phyloP scores from a whole-genome alignment of 257 asterid species.

The Jasminum sambac region DNA sequence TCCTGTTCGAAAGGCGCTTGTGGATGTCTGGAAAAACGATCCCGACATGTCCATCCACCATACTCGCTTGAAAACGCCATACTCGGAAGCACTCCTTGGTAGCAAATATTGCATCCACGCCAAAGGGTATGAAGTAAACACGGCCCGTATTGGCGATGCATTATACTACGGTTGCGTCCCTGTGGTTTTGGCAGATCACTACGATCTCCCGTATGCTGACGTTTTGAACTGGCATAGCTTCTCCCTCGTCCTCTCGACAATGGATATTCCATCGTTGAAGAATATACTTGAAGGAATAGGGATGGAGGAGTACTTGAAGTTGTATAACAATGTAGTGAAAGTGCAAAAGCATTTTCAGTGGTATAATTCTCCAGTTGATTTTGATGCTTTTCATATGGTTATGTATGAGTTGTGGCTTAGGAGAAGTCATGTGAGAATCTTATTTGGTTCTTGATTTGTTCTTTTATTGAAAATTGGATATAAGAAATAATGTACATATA shows the following conservation, averaged over 20 bases:
- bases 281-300: slow-evolving; percentile 38
- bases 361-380: slow-evolving; percentile 52
- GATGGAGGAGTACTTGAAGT: slow-evolving; percentile 39
- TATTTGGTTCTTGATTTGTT: neutral
- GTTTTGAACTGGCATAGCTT: slow-evolving; percentile 67
- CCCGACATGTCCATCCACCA: slow-evolving; percentile 58
- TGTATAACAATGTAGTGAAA: slow-evolving; percentile 64
- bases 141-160: slow-evolving; percentile 81
- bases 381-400: slow-evolving; percentile 77
- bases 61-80: slow-evolving; percentile 62
- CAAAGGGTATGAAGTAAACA: slow-evolving; percentile 91
- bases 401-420: slow-evolving; percentile 88
- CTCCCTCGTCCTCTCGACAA: slow-evolving; percentile 50
- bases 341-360: slow-evolving; percentile 73
- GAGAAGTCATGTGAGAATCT: slow-evolving; percentile 48
- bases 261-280: slow-evolving; percentile 66
- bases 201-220: slow-evolving; percentile 82
- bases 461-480: neutral
- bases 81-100: slow-evolving; percentile 67
- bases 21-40: slow-evolving; percentile 56
- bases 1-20: slow-evolving; percentile 42
- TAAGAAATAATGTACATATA: too few species aligned
- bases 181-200: slow-evolving; percentile 72
- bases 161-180: slow-evolving; percentile 90
- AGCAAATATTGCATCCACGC: slow-evolving; percentile 94